These are phyloP conservation scores for Corylus americana DNA, from an alignment of 306 rosid species.

Conservation along the genomic window DNA sequence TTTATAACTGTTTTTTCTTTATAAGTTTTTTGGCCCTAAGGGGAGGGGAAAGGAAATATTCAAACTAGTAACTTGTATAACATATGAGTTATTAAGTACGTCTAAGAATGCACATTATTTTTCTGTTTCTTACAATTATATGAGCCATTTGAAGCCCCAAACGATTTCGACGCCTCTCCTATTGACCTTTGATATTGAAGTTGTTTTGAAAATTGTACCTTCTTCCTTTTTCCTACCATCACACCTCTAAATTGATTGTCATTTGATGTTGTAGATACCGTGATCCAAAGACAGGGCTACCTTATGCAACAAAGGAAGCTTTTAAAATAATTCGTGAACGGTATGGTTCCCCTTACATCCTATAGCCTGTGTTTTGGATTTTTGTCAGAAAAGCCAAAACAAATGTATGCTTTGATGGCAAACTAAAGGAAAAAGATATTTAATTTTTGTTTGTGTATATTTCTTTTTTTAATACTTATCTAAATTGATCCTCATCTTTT, in stretches of 20 bases:
- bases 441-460: too few relatives aligned
- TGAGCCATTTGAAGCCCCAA: neutral
- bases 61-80: neutral
- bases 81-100: neutral
- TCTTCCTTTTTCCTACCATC: neutral
- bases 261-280: constrained; percentile 65
- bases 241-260: constrained; percentile 15
- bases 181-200: neutral
- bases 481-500: constrained; percentile 7
- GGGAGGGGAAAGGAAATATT: too few relatives aligned
- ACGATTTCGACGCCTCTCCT: neutral
- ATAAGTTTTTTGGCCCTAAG: too few relatives aligned
- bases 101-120: neutral
- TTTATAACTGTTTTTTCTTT: neutral
- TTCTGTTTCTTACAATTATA: neutral
- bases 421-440: too few relatives aligned
- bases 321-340: constrained; percentile 72
- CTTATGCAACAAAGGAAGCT: constrained; percentile 92
- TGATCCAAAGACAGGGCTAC: constrained; percentile 88
- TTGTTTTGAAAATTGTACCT: constrained; percentile 15
- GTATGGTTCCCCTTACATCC: constrained; percentile 47
- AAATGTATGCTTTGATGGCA: too few relatives aligned
- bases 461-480: constrained; percentile 15
- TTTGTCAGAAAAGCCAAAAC: neutral
- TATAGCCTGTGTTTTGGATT: constrained; percentile 9